These are phyloP conservation scores for Phytophthora fragariaefolia DNA, from an alignment of 352 stramenopile species.

Conservation along the genomic window DNA sequence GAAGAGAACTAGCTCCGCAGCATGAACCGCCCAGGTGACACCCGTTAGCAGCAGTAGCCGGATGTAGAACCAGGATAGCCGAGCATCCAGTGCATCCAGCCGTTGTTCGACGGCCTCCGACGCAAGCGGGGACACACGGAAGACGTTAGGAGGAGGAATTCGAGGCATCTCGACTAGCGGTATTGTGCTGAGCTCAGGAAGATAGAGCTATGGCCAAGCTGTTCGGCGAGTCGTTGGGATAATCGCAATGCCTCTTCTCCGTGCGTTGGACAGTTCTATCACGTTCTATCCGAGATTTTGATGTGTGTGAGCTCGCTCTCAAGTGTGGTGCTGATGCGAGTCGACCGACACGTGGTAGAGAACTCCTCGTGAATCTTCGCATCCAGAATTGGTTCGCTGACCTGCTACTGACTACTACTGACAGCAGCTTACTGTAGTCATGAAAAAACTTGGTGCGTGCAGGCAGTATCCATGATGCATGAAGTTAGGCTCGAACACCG, in stretches of 20 bases:
- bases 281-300: not conserved
- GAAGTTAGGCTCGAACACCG: too few relatives aligned
- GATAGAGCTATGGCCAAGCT: too few relatives aligned
- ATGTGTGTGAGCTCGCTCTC: constrained; percentile 6
- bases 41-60: constrained; percentile 43
- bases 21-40: constrained; percentile 45
- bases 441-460: too few relatives aligned
- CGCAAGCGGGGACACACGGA: constrained; percentile 1
- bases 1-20: constrained; percentile 49
- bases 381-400: constrained; percentile 10
- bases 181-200: too few relatives aligned
- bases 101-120: constrained; percentile 13
- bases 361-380: constrained; percentile 15
- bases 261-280: constrained; percentile 3
- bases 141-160: not conserved
- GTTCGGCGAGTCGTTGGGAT: not conserved
- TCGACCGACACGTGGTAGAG: not conserved
- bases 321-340: too few relatives aligned
- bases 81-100: constrained; percentile 26
- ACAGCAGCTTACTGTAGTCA: too few relatives aligned
- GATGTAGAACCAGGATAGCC: constrained; percentile 39
- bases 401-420: too few relatives aligned
- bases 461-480: too few relatives aligned
- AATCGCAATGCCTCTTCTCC: not conserved
- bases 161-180: not conserved